Percentiles rank a stretch among this genome's conserved stretches.
These are phyloP conservation scores for Durio zibethinus DNA, from an alignment of 345 rosid species.

Conservation along the genomic window DNA sequence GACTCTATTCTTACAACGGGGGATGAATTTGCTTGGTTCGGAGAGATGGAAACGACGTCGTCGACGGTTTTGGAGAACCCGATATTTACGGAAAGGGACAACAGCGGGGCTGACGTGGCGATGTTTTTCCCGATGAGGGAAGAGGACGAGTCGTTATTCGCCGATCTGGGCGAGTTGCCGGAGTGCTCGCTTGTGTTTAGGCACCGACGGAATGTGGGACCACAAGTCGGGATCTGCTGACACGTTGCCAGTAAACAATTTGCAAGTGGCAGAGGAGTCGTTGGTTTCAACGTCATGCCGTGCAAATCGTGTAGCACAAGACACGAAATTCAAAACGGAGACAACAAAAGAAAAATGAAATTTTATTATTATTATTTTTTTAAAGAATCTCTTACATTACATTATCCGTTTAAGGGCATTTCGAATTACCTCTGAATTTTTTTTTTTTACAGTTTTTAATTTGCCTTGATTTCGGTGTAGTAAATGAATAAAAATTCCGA, in stretches of 20 bases:
- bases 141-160: conserved; percentile 91
- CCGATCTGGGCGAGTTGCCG: conserved; percentile 97
- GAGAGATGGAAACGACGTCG: conserved; percentile 70
- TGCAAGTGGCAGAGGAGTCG: conserved; percentile 15
- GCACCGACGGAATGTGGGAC: conserved; percentile 62
- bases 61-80: conserved; percentile 69
- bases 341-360: background rate
- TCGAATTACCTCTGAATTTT: background rate
- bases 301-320: conserved; percentile 21
- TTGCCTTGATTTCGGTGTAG: conserved; percentile 46
- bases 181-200: conserved; percentile 84
- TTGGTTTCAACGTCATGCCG: conserved; percentile 16
- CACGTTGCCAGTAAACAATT: conserved; percentile 30
- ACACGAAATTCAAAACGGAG: background rate
- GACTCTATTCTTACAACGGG: conserved; percentile 38
- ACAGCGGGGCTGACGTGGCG: conserved; percentile 36
- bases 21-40: conserved; percentile 83
- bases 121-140: conserved; percentile 64
- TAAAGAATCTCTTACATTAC: background rate
- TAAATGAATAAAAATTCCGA: conserved; percentile 26
- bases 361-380: background rate
- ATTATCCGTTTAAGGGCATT: background rate
- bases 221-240: conserved; percentile 69
- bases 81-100: conserved; percentile 43
- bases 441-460: conserved; percentile 10